These are phyloP conservation scores for Austropuccinia psidii DNA, from an alignment of 1,284 basidiomycete genomes.

Conservation along the genomic window DNA sequence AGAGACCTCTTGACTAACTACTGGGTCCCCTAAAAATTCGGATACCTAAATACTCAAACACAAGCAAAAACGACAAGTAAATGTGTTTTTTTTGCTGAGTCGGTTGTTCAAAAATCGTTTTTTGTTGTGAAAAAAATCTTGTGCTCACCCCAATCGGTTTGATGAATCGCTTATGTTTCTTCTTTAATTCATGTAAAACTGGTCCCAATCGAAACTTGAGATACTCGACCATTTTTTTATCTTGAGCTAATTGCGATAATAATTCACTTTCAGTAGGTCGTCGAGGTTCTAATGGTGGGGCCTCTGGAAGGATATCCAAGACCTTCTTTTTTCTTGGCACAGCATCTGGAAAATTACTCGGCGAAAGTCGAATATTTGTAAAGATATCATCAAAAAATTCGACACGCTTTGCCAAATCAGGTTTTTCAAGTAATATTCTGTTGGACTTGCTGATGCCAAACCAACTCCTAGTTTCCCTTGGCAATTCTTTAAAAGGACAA, in stretches of 20 bases:
- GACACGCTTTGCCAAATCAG: conserved; percentile 59
- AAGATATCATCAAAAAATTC: conserved; percentile 46
- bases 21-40: background rate
- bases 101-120: no score
- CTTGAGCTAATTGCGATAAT: conserved; percentile 71
- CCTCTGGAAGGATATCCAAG: conserved; percentile 75
- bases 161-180: conserved; percentile 86
- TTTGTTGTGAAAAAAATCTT: background rate
- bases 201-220: conserved; percentile 80
- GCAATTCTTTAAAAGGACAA: conserved; percentile 62
- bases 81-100: no score
- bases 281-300: conserved; percentile 78
- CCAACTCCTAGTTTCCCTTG: conserved; percentile 78
- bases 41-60: background rate
- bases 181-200: conserved; percentile 77
- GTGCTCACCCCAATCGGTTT: conserved; percentile 66
- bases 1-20: background rate
- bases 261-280: conserved; percentile 75
- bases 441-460: conserved; percentile 75
- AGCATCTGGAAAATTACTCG: conserved; percentile 84
- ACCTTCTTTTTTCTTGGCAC: conserved; percentile 73
- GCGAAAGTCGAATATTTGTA: conserved; percentile 52
- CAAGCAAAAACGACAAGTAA: background rate
- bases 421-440: conserved; percentile 60
- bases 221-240: conserved; percentile 68